Conservation (phyloP, 139 green algal genomes). For the Nannochloris sp. region DNA sequence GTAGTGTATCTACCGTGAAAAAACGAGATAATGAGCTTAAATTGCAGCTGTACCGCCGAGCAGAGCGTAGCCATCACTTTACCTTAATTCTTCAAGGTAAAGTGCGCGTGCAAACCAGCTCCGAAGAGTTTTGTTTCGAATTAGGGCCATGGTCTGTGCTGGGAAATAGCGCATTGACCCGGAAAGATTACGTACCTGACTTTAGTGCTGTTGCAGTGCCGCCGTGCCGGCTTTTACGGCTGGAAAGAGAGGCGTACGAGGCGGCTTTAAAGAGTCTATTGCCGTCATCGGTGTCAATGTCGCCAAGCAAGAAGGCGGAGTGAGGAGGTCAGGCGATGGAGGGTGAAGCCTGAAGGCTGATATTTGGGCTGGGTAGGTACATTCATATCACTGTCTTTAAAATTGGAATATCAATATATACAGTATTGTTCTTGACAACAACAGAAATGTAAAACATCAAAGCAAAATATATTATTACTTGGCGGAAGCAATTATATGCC, state of each 20-base stretch:
- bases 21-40: not conserved
- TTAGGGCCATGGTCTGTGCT: not conserved
- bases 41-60: not conserved
- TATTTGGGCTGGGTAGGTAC: too few species aligned
- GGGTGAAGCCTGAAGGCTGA: too few species aligned
- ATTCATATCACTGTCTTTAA: too few species aligned
- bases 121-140: not conserved
- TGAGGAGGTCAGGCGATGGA: too few species aligned
- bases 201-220: not conserved
- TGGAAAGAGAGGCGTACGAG: not conserved
- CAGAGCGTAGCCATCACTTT: not conserved
- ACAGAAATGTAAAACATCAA: too few species aligned
- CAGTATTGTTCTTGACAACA: too few species aligned
- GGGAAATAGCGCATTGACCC: slow-evolving; percentile 1
- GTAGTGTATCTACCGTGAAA: not conserved
- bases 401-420: too few species aligned
- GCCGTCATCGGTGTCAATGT: too few species aligned
- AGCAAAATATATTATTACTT: too few species aligned
- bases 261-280: too few species aligned
- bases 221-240: not conserved
- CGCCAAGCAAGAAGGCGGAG: too few species aligned
- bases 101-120: not conserved
- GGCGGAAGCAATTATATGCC: too few species aligned
- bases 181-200: not conserved
- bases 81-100: not conserved